A percentile compares a stretch with the other conserved stretches of the same genome.
Conservation (phyloP, 441 rosid genomes). For the Corymbia calophylla region DNA sequence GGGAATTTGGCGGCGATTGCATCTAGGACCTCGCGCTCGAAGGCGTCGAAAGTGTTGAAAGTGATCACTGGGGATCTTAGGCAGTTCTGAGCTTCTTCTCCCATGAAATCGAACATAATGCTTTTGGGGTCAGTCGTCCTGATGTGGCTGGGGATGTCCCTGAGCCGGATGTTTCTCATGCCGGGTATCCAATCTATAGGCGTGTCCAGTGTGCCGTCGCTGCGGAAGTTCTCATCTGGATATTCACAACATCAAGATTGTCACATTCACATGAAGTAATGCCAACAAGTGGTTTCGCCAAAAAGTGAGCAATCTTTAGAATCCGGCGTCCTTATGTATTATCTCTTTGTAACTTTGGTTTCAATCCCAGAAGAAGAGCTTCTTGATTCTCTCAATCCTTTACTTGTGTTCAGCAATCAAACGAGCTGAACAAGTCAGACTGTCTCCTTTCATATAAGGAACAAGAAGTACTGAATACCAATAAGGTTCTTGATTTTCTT, state of each 20-base stretch:
- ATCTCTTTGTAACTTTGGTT: background rate
- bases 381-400: background rate
- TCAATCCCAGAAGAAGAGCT: background rate
- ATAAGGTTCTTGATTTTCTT: fast-evolving
- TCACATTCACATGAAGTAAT: background rate
- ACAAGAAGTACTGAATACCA: background rate
- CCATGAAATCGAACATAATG: slow-evolving; percentile 21
- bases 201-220: slow-evolving; percentile 23
- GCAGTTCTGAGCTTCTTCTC: slow-evolving; percentile 16
- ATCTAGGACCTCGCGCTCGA: slow-evolving; percentile 11
- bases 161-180: slow-evolving; percentile 28
- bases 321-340: background rate
- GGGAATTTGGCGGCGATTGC: slow-evolving; percentile 8
- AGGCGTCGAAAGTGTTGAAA: slow-evolving; percentile 31
- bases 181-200: slow-evolving; percentile 37
- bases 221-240: slow-evolving; percentile 18
- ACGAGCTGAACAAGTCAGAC: background rate
- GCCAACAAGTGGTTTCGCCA: fast-evolving
- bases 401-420: background rate
- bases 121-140: slow-evolving; percentile 22
- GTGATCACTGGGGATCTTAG: slow-evolving; percentile 17
- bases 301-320: background rate
- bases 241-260: background rate
- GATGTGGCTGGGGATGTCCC: slow-evolving; percentile 27
- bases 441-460: background rate